phyloP scores from a whole-genome alignment of 2,329 filamentous ascomycete genomes.

The Lasiodiplodia gonubiensis region DNA sequence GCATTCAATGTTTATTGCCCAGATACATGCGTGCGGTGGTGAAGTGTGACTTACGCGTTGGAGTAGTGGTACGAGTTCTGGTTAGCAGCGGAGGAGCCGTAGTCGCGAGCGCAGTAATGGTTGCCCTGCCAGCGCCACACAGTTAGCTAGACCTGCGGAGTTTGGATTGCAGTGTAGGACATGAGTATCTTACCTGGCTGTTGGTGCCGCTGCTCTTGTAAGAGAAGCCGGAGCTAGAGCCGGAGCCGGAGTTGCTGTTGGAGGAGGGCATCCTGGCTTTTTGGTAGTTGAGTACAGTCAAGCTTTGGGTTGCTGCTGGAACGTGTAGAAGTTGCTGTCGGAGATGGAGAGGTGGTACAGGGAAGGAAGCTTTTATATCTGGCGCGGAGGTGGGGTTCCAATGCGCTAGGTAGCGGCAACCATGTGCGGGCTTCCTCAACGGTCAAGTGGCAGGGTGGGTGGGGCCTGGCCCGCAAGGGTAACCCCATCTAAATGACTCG shows the following conservation, averaged over 20 bases:
- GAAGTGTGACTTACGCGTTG: conserved; percentile 35
- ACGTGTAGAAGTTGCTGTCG: background rate
- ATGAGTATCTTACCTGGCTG: background rate
- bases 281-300: background rate
- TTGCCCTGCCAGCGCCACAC: conserved; percentile 40
- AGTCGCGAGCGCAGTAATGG: conserved; percentile 49
- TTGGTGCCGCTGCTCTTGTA: background rate
- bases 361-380: background rate
- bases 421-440: background rate
- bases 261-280: background rate
- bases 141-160: background rate
- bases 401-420: too few relatives aligned
- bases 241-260: background rate
- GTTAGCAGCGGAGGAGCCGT: conserved; percentile 42
- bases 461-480: background rate
- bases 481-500: background rate
- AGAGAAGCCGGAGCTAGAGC: background rate
- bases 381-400: background rate
- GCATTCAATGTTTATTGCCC: background rate
- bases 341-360: background rate
- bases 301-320: background rate
- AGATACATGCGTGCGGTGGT: too few relatives aligned
- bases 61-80: conserved; percentile 50
- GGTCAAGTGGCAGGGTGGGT: too few relatives aligned
- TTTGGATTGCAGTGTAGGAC: background rate